Percentiles rank a stretch among this genome's conserved stretches.
These are phyloP conservation scores for Wakefieldia striispora DNA, from an alignment of 768 basidiomycete genomes.

Conservation along the genomic window DNA sequence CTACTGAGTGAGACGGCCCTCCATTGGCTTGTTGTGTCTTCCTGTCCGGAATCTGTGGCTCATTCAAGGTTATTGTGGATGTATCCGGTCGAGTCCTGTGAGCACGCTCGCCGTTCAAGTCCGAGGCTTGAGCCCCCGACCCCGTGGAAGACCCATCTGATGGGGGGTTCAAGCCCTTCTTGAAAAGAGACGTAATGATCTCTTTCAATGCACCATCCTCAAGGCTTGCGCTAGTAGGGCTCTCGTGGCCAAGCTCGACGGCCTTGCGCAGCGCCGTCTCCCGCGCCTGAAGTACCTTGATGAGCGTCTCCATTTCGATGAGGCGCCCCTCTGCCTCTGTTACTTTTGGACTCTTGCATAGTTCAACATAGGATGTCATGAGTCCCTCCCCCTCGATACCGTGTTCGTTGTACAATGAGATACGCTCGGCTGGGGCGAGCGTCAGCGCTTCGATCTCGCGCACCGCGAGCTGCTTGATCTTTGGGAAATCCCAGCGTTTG, in stretches of 20 bases:
- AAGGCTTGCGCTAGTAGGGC: constrained; percentile 33
- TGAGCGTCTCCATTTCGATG: constrained; percentile 54
- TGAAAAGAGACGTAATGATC: constrained; percentile 35
- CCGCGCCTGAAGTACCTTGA: constrained; percentile 53
- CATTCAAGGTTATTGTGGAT: constrained; percentile 1
- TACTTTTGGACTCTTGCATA: constrained; percentile 53
- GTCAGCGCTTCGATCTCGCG: constrained; percentile 51
- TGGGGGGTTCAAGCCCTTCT: constrained; percentile 15
- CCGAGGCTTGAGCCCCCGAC: constrained; percentile 15
- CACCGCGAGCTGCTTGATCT: constrained; percentile 49
- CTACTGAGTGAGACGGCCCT: constrained; percentile 3
- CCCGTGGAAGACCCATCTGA: constrained; percentile 15
- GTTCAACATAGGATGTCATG: constrained; percentile 47
- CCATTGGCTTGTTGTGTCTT: background rate
- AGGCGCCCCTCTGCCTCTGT: constrained; percentile 50
- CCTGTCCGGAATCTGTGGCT: constrained; percentile 14
- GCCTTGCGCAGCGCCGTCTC: constrained; percentile 45
- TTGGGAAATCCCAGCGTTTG: constrained; percentile 52
- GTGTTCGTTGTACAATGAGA: constrained; percentile 55
- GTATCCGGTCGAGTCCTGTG: background rate
- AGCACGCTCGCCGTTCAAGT: constrained; percentile 4
- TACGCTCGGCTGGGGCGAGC: constrained; percentile 49
- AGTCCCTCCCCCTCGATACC: constrained; percentile 50
- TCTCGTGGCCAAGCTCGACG: constrained; percentile 23
- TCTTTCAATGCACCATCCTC: constrained; percentile 29